phyloP scores from a whole-genome alignment of 2,329 filamentous ascomycete species.

The Aspergillus caelatus region DNA sequence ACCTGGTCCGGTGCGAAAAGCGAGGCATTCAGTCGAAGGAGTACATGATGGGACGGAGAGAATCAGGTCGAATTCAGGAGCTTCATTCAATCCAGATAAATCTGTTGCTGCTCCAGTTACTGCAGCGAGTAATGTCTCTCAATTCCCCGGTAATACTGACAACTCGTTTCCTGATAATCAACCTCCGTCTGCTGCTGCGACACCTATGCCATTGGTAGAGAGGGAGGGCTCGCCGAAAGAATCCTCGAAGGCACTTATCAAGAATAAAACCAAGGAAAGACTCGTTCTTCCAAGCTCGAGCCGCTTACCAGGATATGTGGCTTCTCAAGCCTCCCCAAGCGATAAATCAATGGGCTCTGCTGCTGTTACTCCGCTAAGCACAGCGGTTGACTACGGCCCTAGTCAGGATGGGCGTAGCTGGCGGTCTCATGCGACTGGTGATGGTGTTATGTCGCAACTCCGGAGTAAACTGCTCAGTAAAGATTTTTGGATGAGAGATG shows the following conservation, averaged over 20 bases:
- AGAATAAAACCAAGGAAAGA: slow-evolving; percentile 34
- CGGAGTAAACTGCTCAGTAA: slow-evolving; percentile 86
- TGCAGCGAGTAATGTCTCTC: slow-evolving; percentile 33
- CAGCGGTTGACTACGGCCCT: slow-evolving; percentile 26
- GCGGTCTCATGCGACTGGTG: slow-evolving; percentile 22
- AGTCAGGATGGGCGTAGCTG: slow-evolving; percentile 22
- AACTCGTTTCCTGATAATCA: slow-evolving; percentile 31
- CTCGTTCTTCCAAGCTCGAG: slow-evolving; percentile 46
- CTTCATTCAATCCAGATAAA: slow-evolving; percentile 33
- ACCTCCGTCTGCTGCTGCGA: slow-evolving; percentile 29
- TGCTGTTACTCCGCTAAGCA: slow-evolving; percentile 34
- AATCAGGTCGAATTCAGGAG: slow-evolving; percentile 33
- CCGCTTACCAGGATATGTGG: slow-evolving; percentile 48
- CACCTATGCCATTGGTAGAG: slow-evolving; percentile 33
- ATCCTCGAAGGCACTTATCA: slow-evolving; percentile 28
- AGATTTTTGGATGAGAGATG: slow-evolving; percentile 99
- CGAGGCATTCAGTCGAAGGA: slow-evolving; percentile 30
- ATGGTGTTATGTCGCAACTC: slow-evolving; percentile 62
- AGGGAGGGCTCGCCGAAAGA: slow-evolving; percentile 32
- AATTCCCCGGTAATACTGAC: slow-evolving; percentile 30
- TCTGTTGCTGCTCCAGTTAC: slow-evolving; percentile 28
- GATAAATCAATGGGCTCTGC: slow-evolving; percentile 51
- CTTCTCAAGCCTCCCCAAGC: slow-evolving; percentile 44
- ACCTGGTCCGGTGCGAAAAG: slow-evolving; percentile 23
- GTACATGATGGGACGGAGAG: slow-evolving; percentile 30